These are phyloP conservation scores for Glycine tomentella DNA, from an alignment of 306 rosid species.

Conservation along the genomic window DNA sequence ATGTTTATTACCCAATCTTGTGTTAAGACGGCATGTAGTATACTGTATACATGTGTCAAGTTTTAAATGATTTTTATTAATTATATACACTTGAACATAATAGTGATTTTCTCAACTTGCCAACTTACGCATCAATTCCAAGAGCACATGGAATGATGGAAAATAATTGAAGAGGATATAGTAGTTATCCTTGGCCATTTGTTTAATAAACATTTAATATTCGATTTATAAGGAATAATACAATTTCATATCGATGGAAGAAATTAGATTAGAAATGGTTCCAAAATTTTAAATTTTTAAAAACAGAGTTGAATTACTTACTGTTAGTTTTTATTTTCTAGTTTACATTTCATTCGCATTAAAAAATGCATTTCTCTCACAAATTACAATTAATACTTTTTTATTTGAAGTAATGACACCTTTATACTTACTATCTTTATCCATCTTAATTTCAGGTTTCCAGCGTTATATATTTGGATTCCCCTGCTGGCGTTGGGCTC, in stretches of 20 bases:
- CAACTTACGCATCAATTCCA: background rate
- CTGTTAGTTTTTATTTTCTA: background rate
- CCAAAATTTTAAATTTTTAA: no score
- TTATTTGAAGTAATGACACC: background rate
- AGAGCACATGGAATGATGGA: background rate
- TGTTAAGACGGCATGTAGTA: background rate
- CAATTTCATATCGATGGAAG: background rate
- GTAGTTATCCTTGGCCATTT: background rate
- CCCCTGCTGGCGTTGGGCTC: conserved; percentile 86
- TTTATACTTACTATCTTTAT: background rate
- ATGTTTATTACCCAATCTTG: background rate
- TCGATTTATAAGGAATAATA: background rate
- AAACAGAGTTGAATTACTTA: background rate
- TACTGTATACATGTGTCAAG: no score
- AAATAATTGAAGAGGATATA: background rate
- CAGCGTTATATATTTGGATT: conserved; percentile 83
- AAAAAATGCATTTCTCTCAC: background rate
- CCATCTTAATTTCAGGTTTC: conserved; percentile 63
- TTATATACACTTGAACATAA: background rate
- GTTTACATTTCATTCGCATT: background rate
- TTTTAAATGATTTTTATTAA: no score
- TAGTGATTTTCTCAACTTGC: background rate
- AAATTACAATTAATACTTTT: background rate
- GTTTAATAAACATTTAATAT: background rate
- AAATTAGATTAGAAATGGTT: background rate